A percentile compares a stretch with the other conserved stretches of the same genome.
Evolutionary conservation across 192 early-diverging fungal species (phyloP).

Genomic region (Backusella sp.): DNA sequence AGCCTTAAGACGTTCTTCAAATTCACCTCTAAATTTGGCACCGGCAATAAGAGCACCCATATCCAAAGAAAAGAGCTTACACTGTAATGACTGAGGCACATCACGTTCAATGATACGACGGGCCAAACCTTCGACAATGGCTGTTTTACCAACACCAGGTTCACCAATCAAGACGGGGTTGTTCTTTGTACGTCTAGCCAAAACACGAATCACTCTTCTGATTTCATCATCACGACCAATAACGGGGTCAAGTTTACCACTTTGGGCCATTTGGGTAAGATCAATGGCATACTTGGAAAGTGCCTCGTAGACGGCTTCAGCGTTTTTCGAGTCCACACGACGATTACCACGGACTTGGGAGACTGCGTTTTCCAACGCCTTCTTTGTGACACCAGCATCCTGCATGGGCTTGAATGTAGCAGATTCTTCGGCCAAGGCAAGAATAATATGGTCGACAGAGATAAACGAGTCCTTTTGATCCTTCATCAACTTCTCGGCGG

Average conservation of each 20-base stretch:
- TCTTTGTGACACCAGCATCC: constrained; percentile 66
- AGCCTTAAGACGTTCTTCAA: constrained; percentile 96
- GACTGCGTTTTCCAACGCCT: constrained; percentile 74
- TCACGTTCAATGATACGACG: constrained; percentile 92
- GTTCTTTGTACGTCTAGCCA: constrained; percentile 78
- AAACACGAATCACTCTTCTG: constrained; percentile 89
- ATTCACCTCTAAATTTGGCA: constrained; percentile 96
- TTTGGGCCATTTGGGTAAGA: constrained; percentile 75
- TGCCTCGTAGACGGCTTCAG: constrained; percentile 89
- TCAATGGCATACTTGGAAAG: constrained; percentile 94
- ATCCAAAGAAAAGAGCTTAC: constrained; percentile 86
- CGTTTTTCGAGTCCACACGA: constrained; percentile 81
- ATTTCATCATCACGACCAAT: constrained; percentile 98
- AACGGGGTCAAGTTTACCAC: constrained; percentile 94
- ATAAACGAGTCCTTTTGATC: constrained; percentile 88
- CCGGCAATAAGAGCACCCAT: constrained; percentile 95
- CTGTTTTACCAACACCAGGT: constrained; percentile 81
- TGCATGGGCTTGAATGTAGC: constrained; percentile 60
- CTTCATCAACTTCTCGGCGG: constrained; percentile 82
- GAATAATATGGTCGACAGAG: constrained; percentile 86
- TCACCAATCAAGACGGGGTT: constrained; percentile 77
- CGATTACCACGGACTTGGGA: constrained; percentile 75
- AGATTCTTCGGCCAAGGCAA: constrained; percentile 74
- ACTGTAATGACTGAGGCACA: constrained; percentile 84
- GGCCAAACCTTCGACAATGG: constrained; percentile 93